phyloP scores from a whole-genome alignment of 768 basidiomycete species.

The Kwoniella sp. region DNA sequence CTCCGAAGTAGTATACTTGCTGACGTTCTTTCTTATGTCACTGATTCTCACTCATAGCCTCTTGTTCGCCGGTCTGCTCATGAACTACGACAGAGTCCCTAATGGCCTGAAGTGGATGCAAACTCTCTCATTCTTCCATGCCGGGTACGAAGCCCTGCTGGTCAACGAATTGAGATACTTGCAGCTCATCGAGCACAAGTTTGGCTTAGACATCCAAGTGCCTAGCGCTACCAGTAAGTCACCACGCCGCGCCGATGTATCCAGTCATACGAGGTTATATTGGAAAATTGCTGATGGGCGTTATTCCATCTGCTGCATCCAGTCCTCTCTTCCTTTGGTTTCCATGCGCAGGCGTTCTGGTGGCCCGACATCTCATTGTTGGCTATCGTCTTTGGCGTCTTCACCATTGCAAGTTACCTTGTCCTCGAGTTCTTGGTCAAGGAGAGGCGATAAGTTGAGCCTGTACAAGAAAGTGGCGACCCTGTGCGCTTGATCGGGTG shows the following conservation, averaged over 20 bases:
- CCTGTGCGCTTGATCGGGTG: not conserved
- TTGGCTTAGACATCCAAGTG: constrained; percentile 93
- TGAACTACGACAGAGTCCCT: constrained; percentile 85
- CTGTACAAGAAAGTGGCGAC: not conserved
- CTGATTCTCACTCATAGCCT: constrained; percentile 61
- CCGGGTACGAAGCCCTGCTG: constrained; percentile 94
- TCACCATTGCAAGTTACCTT: constrained; percentile 75
- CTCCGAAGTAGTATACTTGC: too few species aligned
- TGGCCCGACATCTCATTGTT: constrained; percentile 91
- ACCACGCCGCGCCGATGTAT: too few species aligned
- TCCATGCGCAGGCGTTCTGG: constrained; percentile 96
- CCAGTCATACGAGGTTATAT: not conserved
- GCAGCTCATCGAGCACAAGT: constrained; percentile 91
- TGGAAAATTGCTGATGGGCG: too few species aligned
- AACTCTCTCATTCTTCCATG: constrained; percentile 95
- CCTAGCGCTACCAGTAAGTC: constrained; percentile 78
- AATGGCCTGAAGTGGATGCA: constrained; percentile 79
- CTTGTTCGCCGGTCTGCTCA: constrained; percentile 89
- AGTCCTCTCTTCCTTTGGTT: constrained; percentile 86
- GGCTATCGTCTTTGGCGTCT: constrained; percentile 79
- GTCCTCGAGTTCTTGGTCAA: constrained; percentile 85
- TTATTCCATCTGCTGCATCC: not conserved
- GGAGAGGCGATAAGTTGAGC: constrained; percentile 62
- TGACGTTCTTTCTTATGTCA: not conserved
- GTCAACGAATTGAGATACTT: constrained; percentile 96